Percentiles rank a stretch among this genome's conserved stretches.
phyloP scores from a whole-genome alignment of 805 yeast species.

The Novakomyces olei region DNA sequence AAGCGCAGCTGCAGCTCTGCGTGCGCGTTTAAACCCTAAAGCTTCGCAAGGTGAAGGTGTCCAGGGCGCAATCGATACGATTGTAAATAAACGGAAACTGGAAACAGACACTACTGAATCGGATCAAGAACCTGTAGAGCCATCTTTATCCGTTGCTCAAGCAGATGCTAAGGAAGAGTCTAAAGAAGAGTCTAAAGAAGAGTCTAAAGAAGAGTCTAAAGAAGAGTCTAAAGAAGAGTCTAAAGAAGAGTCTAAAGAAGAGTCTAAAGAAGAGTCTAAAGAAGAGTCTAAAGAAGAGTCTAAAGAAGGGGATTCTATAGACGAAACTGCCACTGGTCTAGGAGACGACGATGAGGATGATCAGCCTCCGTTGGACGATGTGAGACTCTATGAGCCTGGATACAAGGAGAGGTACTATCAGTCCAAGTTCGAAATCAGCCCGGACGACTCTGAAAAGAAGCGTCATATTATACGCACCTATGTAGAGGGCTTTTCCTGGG shows the following conservation, averaged over 20 bases:
- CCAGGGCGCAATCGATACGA: slow-evolving; percentile 10
- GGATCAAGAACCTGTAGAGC: too few species aligned
- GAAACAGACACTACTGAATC: slow-evolving; percentile 1
- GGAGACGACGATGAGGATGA: slow-evolving; percentile 25
- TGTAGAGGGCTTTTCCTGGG: slow-evolving; percentile 96
- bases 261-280: too few species aligned
- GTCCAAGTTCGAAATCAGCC: slow-evolving; percentile 39
- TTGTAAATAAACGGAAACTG: slow-evolving; percentile 10
- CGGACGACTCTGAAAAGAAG: slow-evolving; percentile 32
- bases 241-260: too few species aligned
- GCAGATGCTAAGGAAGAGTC: too few species aligned
- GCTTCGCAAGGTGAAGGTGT: slow-evolving; percentile 11
- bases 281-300: too few species aligned
- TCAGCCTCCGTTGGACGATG: slow-evolving; percentile 25
- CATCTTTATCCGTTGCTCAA: too few species aligned
- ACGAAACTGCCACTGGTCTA: slow-evolving; percentile 13
- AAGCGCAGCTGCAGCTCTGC: slow-evolving; percentile 1
- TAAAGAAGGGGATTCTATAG: slow-evolving; percentile 2
- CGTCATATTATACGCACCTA: slow-evolving; percentile 46
- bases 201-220: too few species aligned
- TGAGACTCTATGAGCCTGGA: slow-evolving; percentile 70
- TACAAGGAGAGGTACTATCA: slow-evolving; percentile 62
- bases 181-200: too few species aligned
- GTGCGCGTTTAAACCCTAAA: too few species aligned
- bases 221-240: too few species aligned